Base-by-base conservation (phyloP, 2,329 filamentous ascomycete genomes). In the Aphanoascus verrucosus region DNA sequence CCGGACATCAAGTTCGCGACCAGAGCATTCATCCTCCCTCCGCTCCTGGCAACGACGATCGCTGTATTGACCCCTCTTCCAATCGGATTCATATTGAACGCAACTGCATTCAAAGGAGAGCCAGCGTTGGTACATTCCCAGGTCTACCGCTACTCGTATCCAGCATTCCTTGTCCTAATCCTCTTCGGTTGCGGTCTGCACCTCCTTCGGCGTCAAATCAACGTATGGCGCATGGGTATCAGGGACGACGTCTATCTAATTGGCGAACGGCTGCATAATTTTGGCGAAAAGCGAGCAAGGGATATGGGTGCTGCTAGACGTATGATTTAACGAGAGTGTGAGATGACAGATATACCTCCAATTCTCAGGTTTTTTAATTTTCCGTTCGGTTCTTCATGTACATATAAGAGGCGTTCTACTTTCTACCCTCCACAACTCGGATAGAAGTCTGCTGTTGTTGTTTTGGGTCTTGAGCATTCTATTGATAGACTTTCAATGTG, bases 231-330 rank as follows among this genome's bases (percentile, higher is more conserved):
- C 62, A 77, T 83, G 54, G 81, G 84, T 55, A 88, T 98, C 45
- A 77, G 88, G 38, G 94, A 98, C 67, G 94, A 98, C 70, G 90
- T 94, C 0, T 98, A 98, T 67, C 74, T 98, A 43, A 93, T 97
- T 64, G 93, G 93, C 1, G 91, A 98, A 72, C 75, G 90, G 56
- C 71, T 98, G 63, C 94, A 98, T 72, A 98, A 98, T 68, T 94
- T 96, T 70, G 87, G 88, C 2, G 83, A 85, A 65, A 70, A 69
- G 54, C 64, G 66, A 51, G 65, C 67, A 19, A 64, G 62, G 47
- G 68, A 71, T 58, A 67, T 71, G 9, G 67, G 68, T 28, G 64
- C 67, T 4, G 61, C 68, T 44, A 63, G 65, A 51, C 64, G 66
- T 37, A 64, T 72, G 55, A 69, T 69, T 28, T 46, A 70, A 52